A percentile compares a stretch with the other conserved stretches of the same genome.
phyloP scores from a whole-genome alignment of 1,139 yeast genomes.

The Geotrichum aggregatum region DNA sequence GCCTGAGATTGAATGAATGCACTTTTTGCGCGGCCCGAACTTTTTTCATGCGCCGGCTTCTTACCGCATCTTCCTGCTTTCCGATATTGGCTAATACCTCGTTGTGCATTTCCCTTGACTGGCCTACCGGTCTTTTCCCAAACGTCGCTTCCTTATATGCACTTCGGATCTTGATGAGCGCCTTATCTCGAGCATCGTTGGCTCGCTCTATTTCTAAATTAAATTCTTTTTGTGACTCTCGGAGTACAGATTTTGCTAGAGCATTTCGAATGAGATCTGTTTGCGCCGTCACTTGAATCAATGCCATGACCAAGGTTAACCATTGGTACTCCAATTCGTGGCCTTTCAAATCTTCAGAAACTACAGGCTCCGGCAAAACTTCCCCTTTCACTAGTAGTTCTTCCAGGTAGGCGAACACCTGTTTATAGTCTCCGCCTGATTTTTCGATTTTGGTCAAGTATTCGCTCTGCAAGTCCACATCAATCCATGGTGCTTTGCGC shows the following conservation, averaged over 20 bases:
- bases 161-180: constrained; percentile 4
- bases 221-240: neutral
- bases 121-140: neutral
- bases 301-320: constrained; percentile 5
- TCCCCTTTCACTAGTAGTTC: constrained; percentile 24
- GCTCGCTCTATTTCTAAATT: neutral
- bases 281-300: constrained; percentile 14
- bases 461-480: constrained; percentile 20
- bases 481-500: constrained; percentile 22
- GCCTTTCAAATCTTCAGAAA: neutral
- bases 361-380: constrained; percentile 1
- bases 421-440: constrained; percentile 33
- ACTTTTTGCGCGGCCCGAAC: constrained; percentile 32
- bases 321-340: constrained; percentile 29
- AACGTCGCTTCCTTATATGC: neutral
- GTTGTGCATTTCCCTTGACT: neutral
- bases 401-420: constrained; percentile 32
- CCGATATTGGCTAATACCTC: neutral
- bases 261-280: constrained; percentile 16
- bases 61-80: constrained; percentile 27
- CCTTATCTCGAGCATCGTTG: constrained; percentile 14
- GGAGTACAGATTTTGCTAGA: neutral
- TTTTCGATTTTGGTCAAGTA: constrained; percentile 34
- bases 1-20: constrained; percentile 28
- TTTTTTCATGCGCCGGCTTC: constrained; percentile 26